Evolutionary conservation across 257 asterid genomes (phyloP).

Genomic region (Osmanthus fragrans): DNA sequence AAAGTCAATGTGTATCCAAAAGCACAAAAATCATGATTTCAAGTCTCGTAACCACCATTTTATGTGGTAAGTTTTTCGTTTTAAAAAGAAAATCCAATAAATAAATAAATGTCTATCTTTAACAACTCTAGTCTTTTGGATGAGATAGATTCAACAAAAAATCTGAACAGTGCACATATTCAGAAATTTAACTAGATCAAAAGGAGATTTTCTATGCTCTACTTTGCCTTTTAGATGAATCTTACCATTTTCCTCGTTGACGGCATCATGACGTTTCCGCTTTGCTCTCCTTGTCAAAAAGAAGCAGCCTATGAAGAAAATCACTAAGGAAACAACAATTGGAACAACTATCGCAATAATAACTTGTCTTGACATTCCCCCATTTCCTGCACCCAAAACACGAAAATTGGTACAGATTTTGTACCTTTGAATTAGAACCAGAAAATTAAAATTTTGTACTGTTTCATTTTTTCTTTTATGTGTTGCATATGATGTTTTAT

Average conservation of each 20-base stretch:
- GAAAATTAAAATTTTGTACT: background rate
- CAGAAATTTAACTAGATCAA: too few species aligned
- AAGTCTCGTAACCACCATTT: too few species aligned
- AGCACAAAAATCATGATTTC: too few species aligned
- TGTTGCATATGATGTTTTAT: too few species aligned
- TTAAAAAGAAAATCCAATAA: too few species aligned
- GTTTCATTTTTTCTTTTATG: background rate
- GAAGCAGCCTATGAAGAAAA: background rate
- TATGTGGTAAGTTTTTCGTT: too few species aligned
- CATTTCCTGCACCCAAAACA: background rate
- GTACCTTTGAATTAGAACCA: background rate
- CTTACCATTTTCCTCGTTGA: background rate
- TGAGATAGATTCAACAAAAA: too few species aligned
- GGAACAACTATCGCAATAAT: background rate
- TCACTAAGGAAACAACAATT: background rate
- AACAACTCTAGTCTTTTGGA: too few species aligned
- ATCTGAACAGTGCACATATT: too few species aligned
- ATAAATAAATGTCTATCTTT: too few species aligned
- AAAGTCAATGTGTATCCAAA: background rate
- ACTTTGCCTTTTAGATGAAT: background rate
- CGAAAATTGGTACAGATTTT: background rate
- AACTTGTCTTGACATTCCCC: background rate
- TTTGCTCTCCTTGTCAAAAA: background rate
- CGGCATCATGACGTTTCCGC: background rate
- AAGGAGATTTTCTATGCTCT: background rate